A percentile compares a stretch with the other conserved stretches of the same genome.
phyloP scores from a whole-genome alignment of 2,329 filamentous ascomycete species.

The Lachnellula arida region DNA sequence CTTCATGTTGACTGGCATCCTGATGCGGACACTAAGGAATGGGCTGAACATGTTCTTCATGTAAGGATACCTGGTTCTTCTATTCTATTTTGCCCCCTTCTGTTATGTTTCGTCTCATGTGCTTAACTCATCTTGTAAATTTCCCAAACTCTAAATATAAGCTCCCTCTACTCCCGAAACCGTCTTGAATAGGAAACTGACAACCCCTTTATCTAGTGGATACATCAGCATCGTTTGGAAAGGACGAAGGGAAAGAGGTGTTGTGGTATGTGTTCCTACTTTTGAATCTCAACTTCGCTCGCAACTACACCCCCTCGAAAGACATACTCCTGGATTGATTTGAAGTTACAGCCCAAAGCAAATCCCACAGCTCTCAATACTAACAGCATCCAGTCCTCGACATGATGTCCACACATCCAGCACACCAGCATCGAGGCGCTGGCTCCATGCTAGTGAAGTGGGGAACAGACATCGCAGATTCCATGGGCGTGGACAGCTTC shows the following conservation, averaged over 20 bases:
- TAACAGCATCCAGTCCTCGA: slow-evolving; percentile 29
- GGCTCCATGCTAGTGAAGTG: slow-evolving; percentile 36
- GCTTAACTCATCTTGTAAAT: no score
- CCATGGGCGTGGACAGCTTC: slow-evolving; percentile 4
- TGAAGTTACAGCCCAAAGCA: no score
- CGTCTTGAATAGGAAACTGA: no score
- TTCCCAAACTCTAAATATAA: no score
- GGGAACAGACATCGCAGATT: slow-evolving; percentile 32
- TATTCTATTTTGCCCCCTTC: no score
- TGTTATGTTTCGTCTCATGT: no score
- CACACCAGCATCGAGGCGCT: slow-evolving; percentile 34
- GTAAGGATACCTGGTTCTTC: no score
- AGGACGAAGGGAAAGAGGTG: slow-evolving; percentile 12
- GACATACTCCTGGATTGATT: no score
- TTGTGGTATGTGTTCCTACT: slow-evolving; percentile 10
- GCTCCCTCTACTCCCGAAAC: no score
- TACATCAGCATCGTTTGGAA: slow-evolving; percentile 10
- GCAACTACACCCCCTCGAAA: not conserved
- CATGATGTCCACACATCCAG: slow-evolving; percentile 33
- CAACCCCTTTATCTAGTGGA: not conserved
- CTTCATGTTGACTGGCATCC: slow-evolving; percentile 16
- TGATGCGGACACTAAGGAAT: slow-evolving; percentile 16
- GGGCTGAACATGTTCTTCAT: slow-evolving; percentile 9
- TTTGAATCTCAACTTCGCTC: not conserved
- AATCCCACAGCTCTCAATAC: not conserved